These are phyloP conservation scores for Ganoderma boninense DNA, from an alignment of 1,284 basidiomycete species.

Conservation along the genomic window DNA sequence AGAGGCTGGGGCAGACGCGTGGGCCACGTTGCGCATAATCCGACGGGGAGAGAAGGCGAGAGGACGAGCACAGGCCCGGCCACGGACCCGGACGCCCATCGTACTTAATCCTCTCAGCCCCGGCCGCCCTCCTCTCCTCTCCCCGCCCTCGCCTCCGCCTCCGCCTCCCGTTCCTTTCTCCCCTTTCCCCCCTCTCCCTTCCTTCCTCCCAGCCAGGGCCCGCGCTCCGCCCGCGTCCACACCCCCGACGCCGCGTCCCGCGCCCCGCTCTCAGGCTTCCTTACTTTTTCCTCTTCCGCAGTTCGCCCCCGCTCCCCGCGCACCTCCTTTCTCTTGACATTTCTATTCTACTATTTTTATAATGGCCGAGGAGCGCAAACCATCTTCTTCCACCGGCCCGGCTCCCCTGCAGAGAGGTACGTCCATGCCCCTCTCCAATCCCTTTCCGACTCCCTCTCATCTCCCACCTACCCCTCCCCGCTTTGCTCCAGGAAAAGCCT, in stretches of 20 bases:
- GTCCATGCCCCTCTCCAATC: constrained; percentile 16
- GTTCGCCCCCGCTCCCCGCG: constrained; percentile 38
- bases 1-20: neutral
- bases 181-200: constrained; percentile 16
- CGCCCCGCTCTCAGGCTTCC: constrained; percentile 25
- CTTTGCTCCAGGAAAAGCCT: constrained; percentile 62
- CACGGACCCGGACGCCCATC: constrained; percentile 4
- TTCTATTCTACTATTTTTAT: constrained; percentile 45
- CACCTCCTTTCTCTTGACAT: constrained; percentile 36
- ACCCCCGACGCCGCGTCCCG: constrained; percentile 21
- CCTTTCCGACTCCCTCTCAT: constrained; percentile 7
- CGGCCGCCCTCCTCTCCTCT: constrained; percentile 16
- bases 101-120: constrained; percentile 28
- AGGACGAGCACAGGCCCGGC: neutral
- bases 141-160: constrained; percentile 12
- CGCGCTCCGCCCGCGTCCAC: constrained; percentile 10
- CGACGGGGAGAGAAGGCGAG: constrained; percentile 13
- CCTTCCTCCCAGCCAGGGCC: constrained; percentile 11
- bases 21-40: constrained; percentile 34
- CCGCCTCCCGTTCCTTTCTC: constrained; percentile 15
- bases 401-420: constrained; percentile 45
- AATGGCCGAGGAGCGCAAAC: constrained; percentile 48
- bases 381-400: constrained; percentile 38
- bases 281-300: constrained; percentile 36
- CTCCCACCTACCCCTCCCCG: constrained; percentile 10